A percentile compares a stretch with the other conserved stretches of the same genome.
These are phyloP conservation scores for Cenchrus purpureus DNA, from an alignment of 176 grass and related monocot genomes.

Conservation along the genomic window DNA sequence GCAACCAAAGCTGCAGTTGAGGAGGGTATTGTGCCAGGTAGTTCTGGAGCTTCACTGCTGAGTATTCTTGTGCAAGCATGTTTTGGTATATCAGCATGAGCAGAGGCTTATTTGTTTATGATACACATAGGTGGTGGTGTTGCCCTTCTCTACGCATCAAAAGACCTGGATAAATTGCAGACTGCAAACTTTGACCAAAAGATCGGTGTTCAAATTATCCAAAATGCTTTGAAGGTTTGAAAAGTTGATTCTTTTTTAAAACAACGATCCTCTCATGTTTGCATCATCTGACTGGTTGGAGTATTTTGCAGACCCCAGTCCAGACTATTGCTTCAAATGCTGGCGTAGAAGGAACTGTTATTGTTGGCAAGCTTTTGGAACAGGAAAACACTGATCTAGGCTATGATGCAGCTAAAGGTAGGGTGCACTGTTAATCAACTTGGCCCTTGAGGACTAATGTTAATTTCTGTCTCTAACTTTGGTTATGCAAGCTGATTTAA, in stretches of 20 bases:
- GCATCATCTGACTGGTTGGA: constrained; percentile 5
- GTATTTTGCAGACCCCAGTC: constrained; percentile 64
- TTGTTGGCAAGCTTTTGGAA: constrained; percentile 86
- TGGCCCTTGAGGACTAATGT: not conserved
- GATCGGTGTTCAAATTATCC: constrained; percentile 98
- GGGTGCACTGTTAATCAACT: not conserved
- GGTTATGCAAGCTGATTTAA: constrained; percentile 1
- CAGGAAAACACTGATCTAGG: constrained; percentile 77
- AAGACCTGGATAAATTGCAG: constrained; percentile 76
- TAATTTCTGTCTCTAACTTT: constrained; percentile 16
- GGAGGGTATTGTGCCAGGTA: constrained; percentile 97
- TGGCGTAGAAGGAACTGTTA: constrained; percentile 67
- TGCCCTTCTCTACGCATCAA: constrained; percentile 98
- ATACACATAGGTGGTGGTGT: constrained; percentile 72
- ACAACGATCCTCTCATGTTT: not conserved
- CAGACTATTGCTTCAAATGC: constrained; percentile 84
- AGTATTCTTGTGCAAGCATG: not conserved
- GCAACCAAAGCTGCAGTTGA: constrained; percentile 98
- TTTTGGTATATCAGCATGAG: not conserved
- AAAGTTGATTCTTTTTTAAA: not conserved
- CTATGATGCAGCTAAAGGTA: constrained; percentile 91
- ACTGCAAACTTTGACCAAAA: constrained; percentile 96
- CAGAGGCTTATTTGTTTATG: constrained; percentile 17
- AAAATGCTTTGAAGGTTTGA: constrained; percentile 85
- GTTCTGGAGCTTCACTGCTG: not conserved